Evolutionary conservation across 257 asterid species (phyloP).

Genomic region (Solanum pinnatisectum): DNA sequence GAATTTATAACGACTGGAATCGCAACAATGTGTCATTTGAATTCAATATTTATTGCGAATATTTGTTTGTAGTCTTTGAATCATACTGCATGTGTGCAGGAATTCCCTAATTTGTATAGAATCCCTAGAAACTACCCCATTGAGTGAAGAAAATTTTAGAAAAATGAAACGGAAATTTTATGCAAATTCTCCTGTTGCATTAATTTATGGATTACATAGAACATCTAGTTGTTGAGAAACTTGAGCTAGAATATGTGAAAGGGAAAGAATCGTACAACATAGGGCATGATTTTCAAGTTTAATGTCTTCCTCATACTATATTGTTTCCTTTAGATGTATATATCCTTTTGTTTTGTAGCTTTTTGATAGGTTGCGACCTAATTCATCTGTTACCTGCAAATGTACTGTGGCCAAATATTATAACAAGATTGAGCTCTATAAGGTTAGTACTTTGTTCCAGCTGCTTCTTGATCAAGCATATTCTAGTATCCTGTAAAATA

Average conservation of each 20-base stretch:
- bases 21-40: too few species aligned
- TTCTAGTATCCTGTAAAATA: not conserved
- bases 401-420: conserved; percentile 15
- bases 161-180: conserved; percentile 22
- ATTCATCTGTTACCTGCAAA: conserved; percentile 35
- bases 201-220: conserved; percentile 20
- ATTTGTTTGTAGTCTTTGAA: not conserved
- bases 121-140: conserved; percentile 3
- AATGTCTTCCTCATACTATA: not conserved
- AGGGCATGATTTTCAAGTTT: conserved; percentile 9
- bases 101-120: conserved; percentile 13
- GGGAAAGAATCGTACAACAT: conserved; percentile 31
- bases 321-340: not conserved
- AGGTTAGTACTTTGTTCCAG: conserved; percentile 19
- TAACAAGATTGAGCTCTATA: conserved; percentile 24
- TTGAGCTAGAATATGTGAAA: conserved; percentile 11
- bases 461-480: not conserved
- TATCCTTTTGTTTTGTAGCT: conserved; percentile 14
- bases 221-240: conserved; percentile 14
- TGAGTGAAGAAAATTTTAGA: conserved; percentile 9
- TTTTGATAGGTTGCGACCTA: conserved; percentile 23
- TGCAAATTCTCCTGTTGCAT: conserved; percentile 26
- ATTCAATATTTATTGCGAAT: too few species aligned
- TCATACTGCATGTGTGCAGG: not conserved
- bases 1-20: not conserved